Evolutionary conservation across 176 grass and related monocot species (phyloP), one percentile per base, ranked within the genome.

Genomic region (Phragmites australis): DNA sequence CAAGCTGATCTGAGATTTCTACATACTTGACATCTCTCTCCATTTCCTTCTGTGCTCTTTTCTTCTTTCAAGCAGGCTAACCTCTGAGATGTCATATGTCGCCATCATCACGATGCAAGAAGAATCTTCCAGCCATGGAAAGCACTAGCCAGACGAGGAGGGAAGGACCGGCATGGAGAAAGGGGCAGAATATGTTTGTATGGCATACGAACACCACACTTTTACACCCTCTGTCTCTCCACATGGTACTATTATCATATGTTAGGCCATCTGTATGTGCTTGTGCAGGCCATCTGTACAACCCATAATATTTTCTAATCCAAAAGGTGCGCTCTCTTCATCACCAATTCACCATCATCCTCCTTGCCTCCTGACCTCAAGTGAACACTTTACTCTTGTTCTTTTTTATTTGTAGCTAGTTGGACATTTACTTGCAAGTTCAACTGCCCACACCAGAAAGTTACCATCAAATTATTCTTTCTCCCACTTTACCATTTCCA

Each of bases 171-270:
- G 11, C 66, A 46, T 9, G 46, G 46, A 61, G 76, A 45, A 68
- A 60, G 69, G 31, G 47, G 1, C 6, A 75, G 79, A 83, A 83
- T 65, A 62, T 58, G 75, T 59, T 63, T 39, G 70, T 84, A 63
- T 81, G 76, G 31, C 76, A 62, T n/a, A n/a, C n/a, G n/a, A 53
- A 44, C 32, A 46, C 56, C 40, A n/a, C 63, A 50, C 60, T 52
- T 56, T 74, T 72, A 19, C 60, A 31, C 14, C 72, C 31, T 53
- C 54, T 65, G 45, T 22, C 34, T 30, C 26, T 74, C 57, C 85
- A 75, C 49, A 76, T 70, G 71, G 48, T 57, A 85, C 57, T 75
- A 85, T 89, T 89, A 89, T 85, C 87, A 82, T 60, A 86, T 89
- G 87, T 42, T 81, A 76, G 78, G 65, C 55, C 71, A 65, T 89